phyloP scores from a whole-genome alignment of 352 stramenopile genomes.

The Pythium graminicola region DNA sequence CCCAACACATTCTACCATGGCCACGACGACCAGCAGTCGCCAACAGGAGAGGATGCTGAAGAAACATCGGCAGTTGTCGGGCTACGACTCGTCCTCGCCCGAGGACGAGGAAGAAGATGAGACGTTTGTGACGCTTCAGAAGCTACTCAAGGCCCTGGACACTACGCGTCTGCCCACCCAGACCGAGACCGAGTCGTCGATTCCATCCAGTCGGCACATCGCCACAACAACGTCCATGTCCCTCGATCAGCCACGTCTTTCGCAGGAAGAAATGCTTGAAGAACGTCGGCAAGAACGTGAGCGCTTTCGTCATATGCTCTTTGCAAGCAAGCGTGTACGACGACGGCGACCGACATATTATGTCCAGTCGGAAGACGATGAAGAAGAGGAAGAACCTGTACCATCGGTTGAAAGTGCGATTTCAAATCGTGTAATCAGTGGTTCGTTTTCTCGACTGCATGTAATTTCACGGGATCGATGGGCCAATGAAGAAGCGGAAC shows the following conservation, averaged over 20 bases:
- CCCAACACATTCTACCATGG: background rate
- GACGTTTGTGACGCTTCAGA: slow-evolving; percentile 73
- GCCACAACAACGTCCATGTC: too few species aligned
- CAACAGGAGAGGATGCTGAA: slow-evolving; percentile 29
- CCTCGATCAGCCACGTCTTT: slow-evolving; percentile 23
- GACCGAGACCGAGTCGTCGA: too few species aligned
- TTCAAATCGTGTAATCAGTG: slow-evolving; percentile 76
- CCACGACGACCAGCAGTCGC: slow-evolving; percentile 11
- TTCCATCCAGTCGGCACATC: too few species aligned
- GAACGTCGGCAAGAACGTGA: slow-evolving; percentile 56
- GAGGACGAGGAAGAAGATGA: slow-evolving; percentile 61
- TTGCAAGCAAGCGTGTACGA: slow-evolving; percentile 32
- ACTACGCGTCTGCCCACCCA: slow-evolving; percentile 16
- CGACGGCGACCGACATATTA: slow-evolving; percentile 44
- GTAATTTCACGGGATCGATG: slow-evolving; percentile 67
- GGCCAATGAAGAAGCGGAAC: slow-evolving; percentile 60
- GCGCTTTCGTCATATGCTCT: slow-evolving; percentile 55
- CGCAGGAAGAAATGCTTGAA: slow-evolving; percentile 73
- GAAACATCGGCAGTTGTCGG: slow-evolving; percentile 39
- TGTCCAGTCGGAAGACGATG: slow-evolving; percentile 35
- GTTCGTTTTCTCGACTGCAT: slow-evolving; percentile 66
- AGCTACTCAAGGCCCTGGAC: slow-evolving; percentile 62
- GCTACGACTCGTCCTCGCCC: slow-evolving; percentile 27
- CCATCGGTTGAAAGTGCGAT: slow-evolving; percentile 72
- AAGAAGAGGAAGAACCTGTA: slow-evolving; percentile 61